Evolutionary conservation across 805 yeast species (phyloP), one percentile per base, ranked within the genome.

Genomic region (Candida palmyrensis): DNA sequence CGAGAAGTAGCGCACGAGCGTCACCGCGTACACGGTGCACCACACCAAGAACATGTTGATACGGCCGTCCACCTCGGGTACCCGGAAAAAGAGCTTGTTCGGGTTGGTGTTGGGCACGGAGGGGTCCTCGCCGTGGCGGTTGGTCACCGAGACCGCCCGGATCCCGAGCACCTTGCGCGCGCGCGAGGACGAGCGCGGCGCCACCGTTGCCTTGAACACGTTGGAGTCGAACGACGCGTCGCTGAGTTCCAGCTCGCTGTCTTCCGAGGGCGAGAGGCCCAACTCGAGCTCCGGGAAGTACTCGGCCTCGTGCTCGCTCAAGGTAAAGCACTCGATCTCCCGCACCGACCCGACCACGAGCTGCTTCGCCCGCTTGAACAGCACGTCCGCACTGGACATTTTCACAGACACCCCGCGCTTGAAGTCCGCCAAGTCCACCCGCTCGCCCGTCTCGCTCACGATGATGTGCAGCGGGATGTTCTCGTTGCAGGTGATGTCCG

Each of bases 11-110:
- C 53, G 43, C 6, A 66, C 27, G 33, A 66, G 44, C 1, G 59
- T 53, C n/a, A 39, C 35, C 6, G 70, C 71, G 37, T 66, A 66
- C 24, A 63, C 41, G 4, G 48, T 36, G 42, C 71, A 65, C 71
- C 71, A 66, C 4, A 61, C 48, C 30, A 66, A 53, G 38, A 65
- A 66, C 25, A 58, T 55, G 40, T 65, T 70, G 6, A 59, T 31
- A 6, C 68, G 44, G 4, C 62, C 67, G 25, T 64, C 66, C 3
- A 63, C 32, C 33, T 60, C 67, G 1, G 68, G 66, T 4, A 63
- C 43, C 7, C 40, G 35, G 18, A 65, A 44, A 6, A 38, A 30
- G 12, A 66, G 44, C 28, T 52, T 47, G 32, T 55, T 53, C 19
- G 41, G 40, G 29, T 59, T 62, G 11, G 47, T 45, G n/a, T n/a